Evolutionary conservation across 345 rosid genomes (phyloP).

Genomic region (Diplotaxis tenuifolia): DNA sequence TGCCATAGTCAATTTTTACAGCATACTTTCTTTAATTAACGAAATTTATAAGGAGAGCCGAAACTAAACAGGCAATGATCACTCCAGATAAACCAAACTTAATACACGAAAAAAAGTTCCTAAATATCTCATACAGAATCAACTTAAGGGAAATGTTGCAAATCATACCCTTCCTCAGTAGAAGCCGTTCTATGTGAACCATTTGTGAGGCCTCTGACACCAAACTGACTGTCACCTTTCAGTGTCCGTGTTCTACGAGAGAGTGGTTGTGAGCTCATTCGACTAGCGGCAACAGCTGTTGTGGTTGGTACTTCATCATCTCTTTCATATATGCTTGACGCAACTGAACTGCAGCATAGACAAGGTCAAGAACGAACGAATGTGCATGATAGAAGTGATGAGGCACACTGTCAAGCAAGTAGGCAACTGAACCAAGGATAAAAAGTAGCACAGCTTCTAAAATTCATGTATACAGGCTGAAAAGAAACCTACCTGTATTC

Average conservation of each 20-base stretch:
- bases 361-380: slow-evolving; percentile 37
- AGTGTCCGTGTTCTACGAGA: slow-evolving; percentile 88
- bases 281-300: slow-evolving; percentile 61
- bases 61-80: slow-evolving; percentile 4
- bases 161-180: slow-evolving; percentile 70
- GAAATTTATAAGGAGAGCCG: background rate
- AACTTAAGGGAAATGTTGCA: slow-evolving; percentile 17
- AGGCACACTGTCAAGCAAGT: slow-evolving; percentile 11
- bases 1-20: slow-evolving; percentile 14
- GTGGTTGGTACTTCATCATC: slow-evolving; percentile 93
- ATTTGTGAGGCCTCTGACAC: slow-evolving; percentile 56
- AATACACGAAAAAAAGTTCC: background rate
- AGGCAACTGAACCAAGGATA: slow-evolving; percentile 4
- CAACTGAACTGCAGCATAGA: slow-evolving; percentile 68
- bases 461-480: background rate
- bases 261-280: slow-evolving; percentile 66
- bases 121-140: slow-evolving; percentile 12
- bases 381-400: slow-evolving; percentile 12
- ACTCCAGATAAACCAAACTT: background rate
- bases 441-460: slow-evolving; percentile 7
- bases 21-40: background rate
- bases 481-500: slow-evolving; percentile 66
- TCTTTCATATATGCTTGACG: slow-evolving; percentile 69
- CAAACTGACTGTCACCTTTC: slow-evolving; percentile 72
- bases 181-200: slow-evolving; percentile 68